Base-by-base conservation (phyloP, 805 yeast genomes). In the Schizosaccharomyces cryophilus region DNA sequence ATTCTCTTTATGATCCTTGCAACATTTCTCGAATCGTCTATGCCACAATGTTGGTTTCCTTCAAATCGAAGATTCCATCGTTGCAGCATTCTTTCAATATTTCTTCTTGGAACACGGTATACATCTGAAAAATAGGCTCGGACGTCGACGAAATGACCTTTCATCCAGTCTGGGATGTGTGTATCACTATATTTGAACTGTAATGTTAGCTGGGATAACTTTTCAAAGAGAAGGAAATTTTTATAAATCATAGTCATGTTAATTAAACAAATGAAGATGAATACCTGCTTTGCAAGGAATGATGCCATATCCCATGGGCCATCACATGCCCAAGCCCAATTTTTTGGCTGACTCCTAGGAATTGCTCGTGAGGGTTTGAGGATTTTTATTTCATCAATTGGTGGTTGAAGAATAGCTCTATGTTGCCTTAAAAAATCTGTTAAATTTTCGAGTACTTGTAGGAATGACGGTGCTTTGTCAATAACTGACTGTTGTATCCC, bases 121-220 rank as follows among this genome's bases (percentile, higher is more conserved):
- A 40, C 59, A 3, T 31, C 54, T 30, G 48, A 26, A 59, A 48
- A 64, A 15, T 61, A 40, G 24, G 24, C 30, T 55, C 64, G 62
- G 29, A 64, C 29, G 35, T 64, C 63, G 17, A 64, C 60, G 35
- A 64, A 64, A 2, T 24, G 60, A 24, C 66, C 66, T 11, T 42
- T 35, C 45, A 64, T 29, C 61, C 61, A 45, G 31, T 19, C 21
- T 6, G 56, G 56, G 17, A 45, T 45, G 13, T n/a, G 51, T 9
- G 26, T 45, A 19, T 45, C 17, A 17, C 26, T 24, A n/a, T 11
- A 45, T 45, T 45, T 45, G 51, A 45, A 45, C 51, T 45, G 24
- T 19, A 1, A 45, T 7, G 51, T 45, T 45, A 45, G 51, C 51
- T n/a, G 26, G 17, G 11, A 19, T n/a, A 13, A 11, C 1, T 6